Evolutionary conservation across 306 rosid genomes (phyloP).

Genomic region (Corylus heterophylla): DNA sequence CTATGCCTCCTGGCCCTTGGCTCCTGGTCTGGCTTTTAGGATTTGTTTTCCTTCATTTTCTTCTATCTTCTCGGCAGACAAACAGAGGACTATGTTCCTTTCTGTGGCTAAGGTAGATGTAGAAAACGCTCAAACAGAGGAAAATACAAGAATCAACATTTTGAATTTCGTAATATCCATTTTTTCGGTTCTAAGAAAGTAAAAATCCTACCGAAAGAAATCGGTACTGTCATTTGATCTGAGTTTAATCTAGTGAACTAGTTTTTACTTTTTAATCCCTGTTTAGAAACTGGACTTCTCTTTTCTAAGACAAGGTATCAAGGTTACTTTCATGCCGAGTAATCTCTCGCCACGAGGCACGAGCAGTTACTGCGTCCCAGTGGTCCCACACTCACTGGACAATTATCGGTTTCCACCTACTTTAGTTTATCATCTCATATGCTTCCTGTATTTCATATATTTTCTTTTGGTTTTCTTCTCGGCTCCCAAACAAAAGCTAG

Average conservation of each 20-base stretch:
- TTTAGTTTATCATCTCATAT: too few species aligned
- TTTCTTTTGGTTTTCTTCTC: too few species aligned
- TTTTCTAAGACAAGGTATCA: too few species aligned
- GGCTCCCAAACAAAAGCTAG: not conserved
- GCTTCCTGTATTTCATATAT: too few species aligned
- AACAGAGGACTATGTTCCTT: not conserved
- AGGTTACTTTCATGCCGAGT: too few species aligned
- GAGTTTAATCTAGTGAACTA: not conserved
- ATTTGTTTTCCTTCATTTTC: not conserved
- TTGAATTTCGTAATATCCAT: not conserved
- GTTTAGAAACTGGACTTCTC: not conserved
- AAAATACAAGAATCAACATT: not conserved
- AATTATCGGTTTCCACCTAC: too few species aligned
- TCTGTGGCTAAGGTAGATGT: not conserved
- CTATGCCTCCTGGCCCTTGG: not conserved
- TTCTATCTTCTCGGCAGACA: constrained; percentile 9
- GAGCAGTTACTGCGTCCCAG: too few species aligned
- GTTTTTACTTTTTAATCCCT: too few species aligned
- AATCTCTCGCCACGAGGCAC: too few species aligned
- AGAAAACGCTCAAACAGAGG: not conserved
- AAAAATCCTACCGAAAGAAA: not conserved
- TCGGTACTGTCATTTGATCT: not conserved
- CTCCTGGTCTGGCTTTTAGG: not conserved
- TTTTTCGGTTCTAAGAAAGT: not conserved
- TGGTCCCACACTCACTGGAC: too few species aligned